Conservation (phyloP, 2,329 filamentous ascomycete genomes). For the Verticillium albo-atrum region DNA sequence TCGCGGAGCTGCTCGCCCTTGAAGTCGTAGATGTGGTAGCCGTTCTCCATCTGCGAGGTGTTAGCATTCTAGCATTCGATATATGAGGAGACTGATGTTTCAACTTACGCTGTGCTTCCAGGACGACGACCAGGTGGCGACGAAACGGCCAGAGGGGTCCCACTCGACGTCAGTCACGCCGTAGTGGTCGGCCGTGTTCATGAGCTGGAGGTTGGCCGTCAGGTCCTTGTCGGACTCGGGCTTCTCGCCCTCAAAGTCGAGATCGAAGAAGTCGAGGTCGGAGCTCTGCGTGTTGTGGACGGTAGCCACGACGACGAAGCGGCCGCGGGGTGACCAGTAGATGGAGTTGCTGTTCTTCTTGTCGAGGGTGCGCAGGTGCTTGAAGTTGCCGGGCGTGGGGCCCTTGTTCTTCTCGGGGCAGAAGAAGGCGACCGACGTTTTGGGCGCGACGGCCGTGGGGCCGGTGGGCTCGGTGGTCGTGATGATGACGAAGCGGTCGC, state of each 20-base stretch:
- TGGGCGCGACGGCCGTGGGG: slow-evolving; percentile 78
- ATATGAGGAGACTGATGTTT: slow-evolving; percentile 3
- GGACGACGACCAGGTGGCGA: slow-evolving; percentile 86
- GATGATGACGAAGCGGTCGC: slow-evolving; percentile 94
- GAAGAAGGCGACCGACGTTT: slow-evolving; percentile 95
- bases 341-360: slow-evolving; percentile 99
- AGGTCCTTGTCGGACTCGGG: slow-evolving; percentile 90
- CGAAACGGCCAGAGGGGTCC: slow-evolving; percentile 93
- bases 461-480: slow-evolving; percentile 81
- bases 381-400: slow-evolving; percentile 81
- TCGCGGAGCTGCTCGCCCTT: slow-evolving; percentile 84
- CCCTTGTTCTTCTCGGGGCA: slow-evolving; percentile 93
- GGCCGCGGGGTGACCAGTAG: slow-evolving; percentile 95
- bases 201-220: slow-evolving; percentile 88
- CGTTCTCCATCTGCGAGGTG: slow-evolving; percentile 86
- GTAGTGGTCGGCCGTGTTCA: slow-evolving; percentile 93
- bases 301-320: slow-evolving; percentile 91
- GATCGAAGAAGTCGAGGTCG: slow-evolving; percentile 95
- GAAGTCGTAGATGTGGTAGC: slow-evolving; percentile 98
- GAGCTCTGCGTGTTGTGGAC: slow-evolving; percentile 90
- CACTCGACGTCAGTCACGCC: slow-evolving; percentile 97
- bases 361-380: slow-evolving; percentile 88
- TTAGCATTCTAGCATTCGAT: neutral
- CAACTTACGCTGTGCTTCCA: slow-evolving; percentile 93
- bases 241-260: slow-evolving; percentile 97